A percentile compares a stretch with the other conserved stretches of the same genome.
These are phyloP conservation scores for Plasmodium knowlesi DNA, from an alignment of 169 alveolate species.

Conservation along the genomic window DNA sequence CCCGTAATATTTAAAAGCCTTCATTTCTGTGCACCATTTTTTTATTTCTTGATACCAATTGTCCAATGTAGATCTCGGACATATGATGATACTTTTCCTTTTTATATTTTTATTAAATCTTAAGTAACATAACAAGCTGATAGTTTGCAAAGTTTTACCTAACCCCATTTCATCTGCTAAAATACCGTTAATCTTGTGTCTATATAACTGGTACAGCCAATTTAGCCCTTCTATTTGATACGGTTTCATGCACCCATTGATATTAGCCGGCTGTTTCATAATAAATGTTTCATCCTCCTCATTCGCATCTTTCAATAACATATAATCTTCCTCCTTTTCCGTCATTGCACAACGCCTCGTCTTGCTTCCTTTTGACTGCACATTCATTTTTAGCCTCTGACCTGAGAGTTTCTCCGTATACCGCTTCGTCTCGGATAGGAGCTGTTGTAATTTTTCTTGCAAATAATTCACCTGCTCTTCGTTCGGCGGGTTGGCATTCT, in stretches of 20 bases:
- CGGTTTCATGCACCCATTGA: constrained; percentile 93
- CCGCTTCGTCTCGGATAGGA: constrained; percentile 34
- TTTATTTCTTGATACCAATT: constrained; percentile 98
- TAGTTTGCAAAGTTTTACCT: constrained; percentile 98
- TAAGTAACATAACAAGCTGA: constrained; percentile 94
- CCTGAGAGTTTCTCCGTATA: constrained; percentile 64
- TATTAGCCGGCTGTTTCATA: constrained; percentile 75
- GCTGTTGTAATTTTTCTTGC: constrained; percentile 41
- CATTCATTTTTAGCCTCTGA: constrained; percentile 25
- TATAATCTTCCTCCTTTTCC: constrained; percentile 63
- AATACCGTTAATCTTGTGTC: constrained; percentile 96
- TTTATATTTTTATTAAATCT: constrained; percentile 90
- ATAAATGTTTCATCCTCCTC: constrained; percentile 59
- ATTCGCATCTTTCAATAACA: constrained; percentile 39
- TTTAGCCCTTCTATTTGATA: constrained; percentile 96
- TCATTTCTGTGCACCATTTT: constrained; percentile 94
- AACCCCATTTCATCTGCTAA: constrained; percentile 99
- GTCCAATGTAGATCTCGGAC: constrained; percentile 96
- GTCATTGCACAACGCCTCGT: constrained; percentile 53
- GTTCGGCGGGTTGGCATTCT: constrained; percentile 71
- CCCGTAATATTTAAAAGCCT: constrained; percentile 96
- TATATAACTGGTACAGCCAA: constrained; percentile 96
- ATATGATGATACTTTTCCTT: constrained; percentile 97
- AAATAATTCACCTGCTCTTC: constrained; percentile 43
- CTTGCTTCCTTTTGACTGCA: constrained; percentile 6